These are phyloP conservation scores for Euphorbia neoarborescens DNA, from an alignment of 441 rosid genomes.

Conservation along the genomic window DNA sequence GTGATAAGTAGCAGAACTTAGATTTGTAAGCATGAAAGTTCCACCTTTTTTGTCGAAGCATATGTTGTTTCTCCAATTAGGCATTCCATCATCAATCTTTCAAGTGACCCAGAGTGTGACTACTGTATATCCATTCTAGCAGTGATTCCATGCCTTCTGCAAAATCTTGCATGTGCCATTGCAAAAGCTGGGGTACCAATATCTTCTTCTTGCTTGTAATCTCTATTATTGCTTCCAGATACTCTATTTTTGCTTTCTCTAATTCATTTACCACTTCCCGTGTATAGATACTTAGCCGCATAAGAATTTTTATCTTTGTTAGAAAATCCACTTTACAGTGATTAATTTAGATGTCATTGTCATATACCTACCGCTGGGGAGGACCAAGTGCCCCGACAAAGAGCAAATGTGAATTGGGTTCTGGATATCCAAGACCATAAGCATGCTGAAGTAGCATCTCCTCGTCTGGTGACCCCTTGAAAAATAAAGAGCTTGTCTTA, in stretches of 20 bases:
- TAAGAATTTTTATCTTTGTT: constrained; percentile 9
- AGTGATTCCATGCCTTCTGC: constrained; percentile 80
- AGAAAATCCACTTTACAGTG: neutral
- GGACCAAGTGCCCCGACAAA: constrained; percentile 85
- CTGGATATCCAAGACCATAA: constrained; percentile 77
- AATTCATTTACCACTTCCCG: constrained; percentile 61
- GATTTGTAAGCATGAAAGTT: constrained; percentile 68
- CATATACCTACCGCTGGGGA: constrained; percentile 72
- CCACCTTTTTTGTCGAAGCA: constrained; percentile 40
- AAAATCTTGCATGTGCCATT: constrained; percentile 83
- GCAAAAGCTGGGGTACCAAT: constrained; percentile 66
- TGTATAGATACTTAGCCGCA: constrained; percentile 71
- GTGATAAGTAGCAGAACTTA: constrained; percentile 65
- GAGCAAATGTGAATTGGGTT: constrained; percentile 84
- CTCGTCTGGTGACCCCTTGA: constrained; percentile 52
- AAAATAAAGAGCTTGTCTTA: constrained; percentile 13
- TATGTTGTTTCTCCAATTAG: constrained; percentile 47
- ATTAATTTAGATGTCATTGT: constrained; percentile 1
- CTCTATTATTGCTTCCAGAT: constrained; percentile 67
- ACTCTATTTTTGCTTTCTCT: constrained; percentile 65
- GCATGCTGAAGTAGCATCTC: constrained; percentile 65
- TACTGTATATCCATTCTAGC: constrained; percentile 80
- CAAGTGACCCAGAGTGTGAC: constrained; percentile 54
- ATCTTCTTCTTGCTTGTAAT: constrained; percentile 75
- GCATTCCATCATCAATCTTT: constrained; percentile 64